Base-by-base conservation (phyloP, 257 asterid species). In the Rhazya stricta region DNA sequence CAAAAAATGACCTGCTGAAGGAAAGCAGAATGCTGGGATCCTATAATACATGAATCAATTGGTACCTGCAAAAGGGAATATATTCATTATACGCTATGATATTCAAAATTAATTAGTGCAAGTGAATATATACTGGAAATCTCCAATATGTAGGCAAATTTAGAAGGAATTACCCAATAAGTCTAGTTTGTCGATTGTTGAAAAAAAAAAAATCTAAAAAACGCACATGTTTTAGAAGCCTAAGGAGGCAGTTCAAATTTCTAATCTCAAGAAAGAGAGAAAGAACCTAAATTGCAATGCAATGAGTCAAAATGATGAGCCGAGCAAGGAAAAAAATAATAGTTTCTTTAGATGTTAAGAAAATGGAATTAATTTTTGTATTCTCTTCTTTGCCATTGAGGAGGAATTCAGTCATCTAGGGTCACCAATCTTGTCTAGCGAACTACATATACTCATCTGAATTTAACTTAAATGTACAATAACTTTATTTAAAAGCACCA, bases 21-120 rank as follows among this genome's bases (percentile, higher is more conserved):
- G 78, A 93, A 93, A 81, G 98, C 97, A 71, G 98, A 93, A 82
- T 93, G 89, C 75, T 90, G 96, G 80, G 88, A 81, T 82, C 97
- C 98, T 73, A 93, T 79, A 51, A 89, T 88, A 71, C 97, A 93
- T 51, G 97, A 86, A 86, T 93, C 98, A 41, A 93, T 85, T 32
- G 97, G 97, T 63, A 93, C 96, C 98, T 93, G 86, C 83, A 80
- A 48, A 69, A 82, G 71, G 51, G 75, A 67, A 43, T 19, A 61
- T 50, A 66, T 57, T 36, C 50, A 56, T 36, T 15, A 60, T 41
- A 81, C 19, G 10, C 45, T 42, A 46, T 39, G 70, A 58, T 12
- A 36, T 61, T 25, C 36, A 16, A 67, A 23, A 50, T 56, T 30
- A 0, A 18, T 60, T 43, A 29, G 42, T 32, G n/a, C 1, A 63